These are phyloP conservation scores for Ambrosia artemisiifolia DNA, from an alignment of 129 eudicot genomes.

Conservation along the genomic window DNA sequence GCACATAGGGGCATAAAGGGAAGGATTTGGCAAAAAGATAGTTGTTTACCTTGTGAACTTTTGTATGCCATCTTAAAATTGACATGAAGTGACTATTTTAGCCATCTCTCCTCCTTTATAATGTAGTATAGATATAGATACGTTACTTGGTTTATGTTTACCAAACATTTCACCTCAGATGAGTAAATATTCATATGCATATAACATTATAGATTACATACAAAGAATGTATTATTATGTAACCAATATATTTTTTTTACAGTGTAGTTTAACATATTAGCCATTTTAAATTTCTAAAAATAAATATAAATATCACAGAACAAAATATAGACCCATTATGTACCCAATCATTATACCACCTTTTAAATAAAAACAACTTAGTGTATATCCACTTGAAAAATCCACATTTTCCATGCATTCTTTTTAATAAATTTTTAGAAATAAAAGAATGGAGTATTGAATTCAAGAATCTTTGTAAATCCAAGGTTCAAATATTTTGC, in stretches of 20 bases:
- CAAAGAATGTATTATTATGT: not conserved
- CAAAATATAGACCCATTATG: not conserved
- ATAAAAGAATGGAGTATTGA: not conserved
- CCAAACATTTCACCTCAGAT: not conserved
- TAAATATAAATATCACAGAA: not conserved
- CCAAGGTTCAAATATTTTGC: constrained; percentile 22
- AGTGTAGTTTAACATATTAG: not conserved
- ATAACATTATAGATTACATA: not conserved
- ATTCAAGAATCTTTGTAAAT: constrained; percentile 33
- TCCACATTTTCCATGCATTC: constrained; percentile 25
- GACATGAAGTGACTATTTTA: no score
- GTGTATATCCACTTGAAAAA: not conserved
- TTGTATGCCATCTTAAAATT: no score
- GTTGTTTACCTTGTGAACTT: no score
- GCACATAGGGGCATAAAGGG: no score
- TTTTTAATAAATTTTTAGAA: not conserved
- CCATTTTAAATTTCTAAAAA: not conserved
- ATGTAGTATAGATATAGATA: no score
- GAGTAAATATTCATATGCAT: not conserved
- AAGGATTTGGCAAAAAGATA: no score
- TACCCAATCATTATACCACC: not conserved
- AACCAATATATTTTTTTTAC: not conserved
- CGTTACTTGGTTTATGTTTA: not conserved
- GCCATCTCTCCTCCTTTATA: no score
- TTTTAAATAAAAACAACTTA: not conserved